Conservation (phyloP, 2,329 filamentous ascomycete genomes). For the Xylaria sp. region DNA sequence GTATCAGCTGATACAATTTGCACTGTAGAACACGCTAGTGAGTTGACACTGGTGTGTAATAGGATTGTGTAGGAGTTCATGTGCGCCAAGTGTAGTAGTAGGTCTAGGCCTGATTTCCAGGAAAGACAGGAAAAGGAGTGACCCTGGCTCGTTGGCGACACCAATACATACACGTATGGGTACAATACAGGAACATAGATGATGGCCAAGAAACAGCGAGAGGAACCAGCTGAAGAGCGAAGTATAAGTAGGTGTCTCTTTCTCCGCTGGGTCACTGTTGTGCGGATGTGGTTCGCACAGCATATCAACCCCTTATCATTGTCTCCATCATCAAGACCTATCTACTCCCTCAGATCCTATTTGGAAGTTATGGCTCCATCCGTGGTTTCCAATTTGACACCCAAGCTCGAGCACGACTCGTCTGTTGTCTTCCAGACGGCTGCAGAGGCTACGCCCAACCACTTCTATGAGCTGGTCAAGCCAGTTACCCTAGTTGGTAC, state of each 20-base stretch:
- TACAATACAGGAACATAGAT: too few relatives aligned
- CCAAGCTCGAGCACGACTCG: slow-evolving; percentile 25
- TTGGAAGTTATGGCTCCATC: slow-evolving; percentile 11
- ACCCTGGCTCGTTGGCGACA: too few relatives aligned
- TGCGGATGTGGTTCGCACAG: not conserved
- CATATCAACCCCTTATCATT: too few relatives aligned
- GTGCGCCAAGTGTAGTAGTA: slow-evolving; percentile 20
- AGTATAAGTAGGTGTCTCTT: too few relatives aligned
- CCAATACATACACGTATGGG: too few relatives aligned
- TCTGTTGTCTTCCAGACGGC: slow-evolving; percentile 21
- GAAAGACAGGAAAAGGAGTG: slow-evolving; percentile 15
- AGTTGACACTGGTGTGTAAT: not conserved
- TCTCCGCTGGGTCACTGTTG: too few relatives aligned
- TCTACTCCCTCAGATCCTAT: not conserved
- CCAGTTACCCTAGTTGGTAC: slow-evolving; percentile 6
- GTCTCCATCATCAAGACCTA: not conserved
- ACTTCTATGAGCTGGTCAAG: slow-evolving; percentile 23
- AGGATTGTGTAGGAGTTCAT: slow-evolving; percentile 10
- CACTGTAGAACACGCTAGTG: slow-evolving; percentile 2
- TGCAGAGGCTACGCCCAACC: slow-evolving; percentile 18
- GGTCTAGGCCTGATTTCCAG: slow-evolving; percentile 11
- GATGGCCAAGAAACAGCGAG: too few relatives aligned
- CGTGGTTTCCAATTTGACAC: slow-evolving; percentile 9
- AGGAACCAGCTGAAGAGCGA: too few relatives aligned
- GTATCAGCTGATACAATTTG: too few relatives aligned